These are phyloP conservation scores for Kazachstania kunashirensis DNA, from an alignment of 805 yeast genomes.

Conservation along the genomic window DNA sequence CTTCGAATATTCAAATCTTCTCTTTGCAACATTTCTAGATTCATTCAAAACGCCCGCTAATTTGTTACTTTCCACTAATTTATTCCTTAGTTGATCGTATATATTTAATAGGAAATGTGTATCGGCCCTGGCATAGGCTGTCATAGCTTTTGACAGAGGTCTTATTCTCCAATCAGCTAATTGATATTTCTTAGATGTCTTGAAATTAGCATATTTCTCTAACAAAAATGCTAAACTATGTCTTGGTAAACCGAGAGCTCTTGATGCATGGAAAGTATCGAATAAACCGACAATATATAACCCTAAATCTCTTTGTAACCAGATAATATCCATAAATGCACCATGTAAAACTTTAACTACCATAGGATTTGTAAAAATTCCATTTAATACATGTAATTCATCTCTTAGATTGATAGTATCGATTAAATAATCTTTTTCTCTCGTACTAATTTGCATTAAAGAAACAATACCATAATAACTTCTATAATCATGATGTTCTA, in stretches of 20 bases:
- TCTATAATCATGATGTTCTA: conserved; percentile 92
- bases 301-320: conserved; percentile 95
- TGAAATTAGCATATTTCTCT: conserved; percentile 71
- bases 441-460: conserved; percentile 81
- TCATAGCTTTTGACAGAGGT: conserved; percentile 69
- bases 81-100: conserved; percentile 61
- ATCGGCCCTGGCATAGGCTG: conserved; percentile 84
- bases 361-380: conserved; percentile 68
- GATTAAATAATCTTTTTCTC: conserved; percentile 74
- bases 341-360: conserved; percentile 91
- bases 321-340: conserved; percentile 89
- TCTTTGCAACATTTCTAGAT: conserved; percentile 68
- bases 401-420: conserved; percentile 78
- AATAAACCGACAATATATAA: conserved; percentile 79
- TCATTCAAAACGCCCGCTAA: conserved; percentile 57
- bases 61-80: conserved; percentile 42
- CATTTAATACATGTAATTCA: conserved; percentile 56
- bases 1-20: conserved; percentile 72
- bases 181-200: conserved; percentile 89
- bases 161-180: conserved; percentile 93
- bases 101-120: conserved; percentile 84
- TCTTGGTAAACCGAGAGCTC: conserved; percentile 66
- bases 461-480: conserved; percentile 86
- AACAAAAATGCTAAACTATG: conserved; percentile 77
- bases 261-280: conserved; percentile 88